phyloP scores from a whole-genome alignment of 768 basidiomycete genomes.

The Fistulinella prunicolor region DNA sequence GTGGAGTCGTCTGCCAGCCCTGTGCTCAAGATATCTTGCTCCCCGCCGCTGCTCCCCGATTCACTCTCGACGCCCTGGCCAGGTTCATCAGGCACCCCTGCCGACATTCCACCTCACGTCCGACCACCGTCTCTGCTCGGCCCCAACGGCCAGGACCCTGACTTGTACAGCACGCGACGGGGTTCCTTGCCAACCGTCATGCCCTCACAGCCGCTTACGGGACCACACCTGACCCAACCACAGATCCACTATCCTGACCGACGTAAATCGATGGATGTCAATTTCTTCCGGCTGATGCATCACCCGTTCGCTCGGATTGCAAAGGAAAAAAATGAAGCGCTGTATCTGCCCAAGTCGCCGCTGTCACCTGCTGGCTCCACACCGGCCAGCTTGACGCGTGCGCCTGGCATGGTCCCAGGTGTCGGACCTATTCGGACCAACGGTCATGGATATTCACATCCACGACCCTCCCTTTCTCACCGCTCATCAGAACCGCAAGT shows the following conservation, averaged over 20 bases:
- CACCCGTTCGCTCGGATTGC: slow-evolving; percentile 33
- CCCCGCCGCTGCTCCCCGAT: slow-evolving; percentile 13
- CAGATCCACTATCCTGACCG: slow-evolving; percentile 34
- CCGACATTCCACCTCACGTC: slow-evolving; percentile 22
- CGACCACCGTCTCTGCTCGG: slow-evolving; percentile 23
- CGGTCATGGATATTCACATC: slow-evolving; percentile 45
- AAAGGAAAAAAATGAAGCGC: slow-evolving; percentile 34
- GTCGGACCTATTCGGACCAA: slow-evolving; percentile 45
- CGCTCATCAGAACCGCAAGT: slow-evolving; percentile 35
- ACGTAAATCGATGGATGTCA: slow-evolving; percentile 41
- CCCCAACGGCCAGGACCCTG: slow-evolving; percentile 25
- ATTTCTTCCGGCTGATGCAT: slow-evolving; percentile 52
- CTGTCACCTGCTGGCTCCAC: slow-evolving; percentile 30
- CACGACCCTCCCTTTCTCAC: slow-evolving; percentile 29
- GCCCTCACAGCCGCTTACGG: slow-evolving; percentile 25
- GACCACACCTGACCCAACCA: slow-evolving; percentile 35
- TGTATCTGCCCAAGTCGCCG: slow-evolving; percentile 33
- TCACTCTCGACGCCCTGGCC: slow-evolving; percentile 26
- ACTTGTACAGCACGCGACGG: slow-evolving; percentile 41
- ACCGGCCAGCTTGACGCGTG: slow-evolving; percentile 37
- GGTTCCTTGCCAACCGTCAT: slow-evolving; percentile 52
- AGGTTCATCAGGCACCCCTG: slow-evolving; percentile 27
- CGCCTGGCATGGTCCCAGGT: slow-evolving; percentile 21
- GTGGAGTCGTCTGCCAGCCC: slow-evolving; percentile 11
- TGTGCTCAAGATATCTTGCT: slow-evolving; percentile 23